Evolutionary conservation across 805 yeast species (phyloP).

Genomic region (Cyberlindnera petersonii): DNA sequence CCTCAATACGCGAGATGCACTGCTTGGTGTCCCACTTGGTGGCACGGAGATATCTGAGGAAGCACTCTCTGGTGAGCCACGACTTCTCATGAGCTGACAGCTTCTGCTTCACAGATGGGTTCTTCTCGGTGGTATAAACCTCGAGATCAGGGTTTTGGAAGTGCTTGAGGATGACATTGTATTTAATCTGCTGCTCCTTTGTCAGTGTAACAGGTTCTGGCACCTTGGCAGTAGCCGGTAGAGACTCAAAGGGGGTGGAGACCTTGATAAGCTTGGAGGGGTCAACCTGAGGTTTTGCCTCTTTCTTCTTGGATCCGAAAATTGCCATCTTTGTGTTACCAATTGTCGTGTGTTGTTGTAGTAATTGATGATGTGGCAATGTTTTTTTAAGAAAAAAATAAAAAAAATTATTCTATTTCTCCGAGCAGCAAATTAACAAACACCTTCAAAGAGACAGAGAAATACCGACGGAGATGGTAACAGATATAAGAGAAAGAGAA

Average conservation of each 20-base stretch:
- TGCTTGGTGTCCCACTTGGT: conserved; percentile 81
- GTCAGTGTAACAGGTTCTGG: conserved; percentile 47
- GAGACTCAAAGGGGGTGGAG: conserved; percentile 50
- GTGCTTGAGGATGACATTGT: conserved; percentile 56
- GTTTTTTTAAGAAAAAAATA: too few species aligned
- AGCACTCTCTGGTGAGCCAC: conserved; percentile 92
- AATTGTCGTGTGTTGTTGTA: too few species aligned
- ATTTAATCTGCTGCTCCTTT: conserved; percentile 55
- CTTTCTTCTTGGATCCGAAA: conserved; percentile 26
- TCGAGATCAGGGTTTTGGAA: conserved; percentile 42
- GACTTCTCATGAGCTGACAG: conserved; percentile 62
- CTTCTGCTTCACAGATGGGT: conserved; percentile 40
- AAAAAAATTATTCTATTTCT: too few species aligned
- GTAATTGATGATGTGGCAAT: too few species aligned
- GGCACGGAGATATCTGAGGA: conserved; percentile 86
- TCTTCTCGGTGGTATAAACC: conserved; percentile 34
- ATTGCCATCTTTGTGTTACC: too few species aligned
- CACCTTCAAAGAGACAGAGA: too few species aligned
- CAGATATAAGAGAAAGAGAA: too few species aligned
- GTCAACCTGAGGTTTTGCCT: conserved; percentile 23
- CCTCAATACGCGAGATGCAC: conserved; percentile 69
- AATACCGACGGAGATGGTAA: too few species aligned
- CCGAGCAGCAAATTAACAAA: too few species aligned
- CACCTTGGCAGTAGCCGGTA: conserved; percentile 47
- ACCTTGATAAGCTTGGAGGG: conserved; percentile 29